Evolutionary conservation across 2,329 filamentous ascomycete species (phyloP), one percentile per base, ranked within the genome.

Genomic region (Neofusicoccum ribis): DNA sequence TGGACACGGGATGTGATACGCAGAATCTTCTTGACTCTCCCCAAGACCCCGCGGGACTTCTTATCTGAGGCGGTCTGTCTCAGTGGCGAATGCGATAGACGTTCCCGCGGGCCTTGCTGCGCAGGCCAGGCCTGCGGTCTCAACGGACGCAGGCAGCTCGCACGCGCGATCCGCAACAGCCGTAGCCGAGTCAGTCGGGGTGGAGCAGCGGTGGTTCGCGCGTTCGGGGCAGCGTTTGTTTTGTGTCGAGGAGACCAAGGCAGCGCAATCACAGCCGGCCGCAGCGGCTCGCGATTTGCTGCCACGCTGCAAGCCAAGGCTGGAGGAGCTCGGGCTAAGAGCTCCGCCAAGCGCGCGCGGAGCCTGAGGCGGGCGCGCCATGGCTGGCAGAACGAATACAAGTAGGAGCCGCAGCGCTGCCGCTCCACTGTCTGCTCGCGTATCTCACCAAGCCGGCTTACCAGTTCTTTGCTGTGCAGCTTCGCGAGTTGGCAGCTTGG

Each of bases 51-150:
- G 17, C 17, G n/a, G 5, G 15, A 15, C 39, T 41, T 46, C 41
- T 59, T 60, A 60, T 60, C 56, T 47, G 56, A 47, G 43, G 56
- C 56, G 56, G 56, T 60, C 56, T 47, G 56, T 17, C 31, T 3
- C 39, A 20, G 56, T 47, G 41, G 54, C 54, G 12, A 59, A 23
- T 20, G 31, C 23, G 54, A 44, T 46, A 46, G 52, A 39, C 52
- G 52, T 43, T 17, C 11, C 4, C n/a, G 37, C 52, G 23, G 23
- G 52, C 39, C 46, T 31, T 23, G 23, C 23, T 23, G 23, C 23
- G 27, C 5, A 7, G 27, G 27, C 46, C 37, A 56, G 51, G 17
- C 51, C 5, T 3, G n/a, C 11, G 11, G 5, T 15, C 20, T 27
- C 5, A 31, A 31, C 11, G 5, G 23, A 20, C 46, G 9, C 46